These are phyloP conservation scores for Yamadazyma sp. DNA, from an alignment of 1,139 yeast genomes.

Conservation along the genomic window DNA sequence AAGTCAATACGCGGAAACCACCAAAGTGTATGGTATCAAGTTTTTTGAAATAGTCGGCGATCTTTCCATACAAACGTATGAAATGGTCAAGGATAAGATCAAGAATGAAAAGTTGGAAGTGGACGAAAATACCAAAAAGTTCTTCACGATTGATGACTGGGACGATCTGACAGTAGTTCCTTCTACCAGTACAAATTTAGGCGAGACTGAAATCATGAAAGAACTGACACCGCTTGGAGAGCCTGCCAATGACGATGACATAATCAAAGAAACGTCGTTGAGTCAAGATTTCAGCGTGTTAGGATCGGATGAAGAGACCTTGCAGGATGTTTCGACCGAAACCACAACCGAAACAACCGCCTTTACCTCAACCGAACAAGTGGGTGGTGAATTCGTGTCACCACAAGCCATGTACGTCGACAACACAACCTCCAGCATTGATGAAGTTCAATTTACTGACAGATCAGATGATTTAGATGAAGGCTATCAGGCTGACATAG, in stretches of 20 bases:
- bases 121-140: conserved; percentile 23
- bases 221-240: conserved; percentile 9
- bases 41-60: conserved; percentile 27
- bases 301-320: conserved; percentile 13
- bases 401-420: conserved; percentile 6
- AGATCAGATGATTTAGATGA: conserved; percentile 6
- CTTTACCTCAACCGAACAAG: background rate
- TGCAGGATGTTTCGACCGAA: conserved; percentile 6
- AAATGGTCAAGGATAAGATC: conserved; percentile 42
- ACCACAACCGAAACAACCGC: conserved; percentile 12
- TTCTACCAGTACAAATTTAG: background rate
- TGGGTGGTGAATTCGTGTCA: background rate
- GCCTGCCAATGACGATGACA: conserved; percentile 13
- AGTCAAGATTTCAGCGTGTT: conserved; percentile 6
- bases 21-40: conserved; percentile 20
- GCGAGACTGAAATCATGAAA: background rate
- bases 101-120: conserved; percentile 34
- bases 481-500: conserved; percentile 7
- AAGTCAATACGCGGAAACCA: conserved; percentile 19
- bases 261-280: conserved; percentile 18
- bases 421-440: conserved; percentile 6
- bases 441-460: conserved; percentile 6
- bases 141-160: conserved; percentile 29
- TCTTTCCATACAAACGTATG: conserved; percentile 24
- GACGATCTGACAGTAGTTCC: conserved; percentile 13